Evolutionary conservation across 768 basidiomycete species (phyloP), one percentile per base, ranked within the genome.

Genomic region (Lactifluus piperatus): DNA sequence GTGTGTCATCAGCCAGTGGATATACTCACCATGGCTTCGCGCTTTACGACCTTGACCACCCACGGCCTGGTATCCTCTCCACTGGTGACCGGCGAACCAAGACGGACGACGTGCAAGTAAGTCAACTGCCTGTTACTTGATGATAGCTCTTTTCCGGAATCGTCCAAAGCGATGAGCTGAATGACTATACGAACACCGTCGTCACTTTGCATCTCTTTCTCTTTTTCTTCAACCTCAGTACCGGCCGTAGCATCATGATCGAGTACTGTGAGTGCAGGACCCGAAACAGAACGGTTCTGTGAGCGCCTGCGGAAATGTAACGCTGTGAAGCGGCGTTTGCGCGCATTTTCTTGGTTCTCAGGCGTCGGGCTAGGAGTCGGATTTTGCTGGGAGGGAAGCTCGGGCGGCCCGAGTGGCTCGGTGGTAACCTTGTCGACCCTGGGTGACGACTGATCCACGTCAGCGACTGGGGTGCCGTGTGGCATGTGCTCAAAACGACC

Each of bases 11-110:
- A 18, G 49, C 22, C 22, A 14, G 48, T 49, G n/a, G 41, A 60
- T 54, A 49, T 54, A 70, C 79, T 61, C 48, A 85, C 85, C 55
- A 85, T 85, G 32, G 94, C 94, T 71, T 97, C 94, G 45, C 94
- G 81, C 70, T 93, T 89, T 57, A 94, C 85, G 39, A 97, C 94
- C 68, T 86, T 90, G 69, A 95, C 90, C 20, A 94, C 84, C 92
- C 92, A 97, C 3, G 90, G 83, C 39, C 88, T 75, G 11, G 76
- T 75, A 65, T 91, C 71, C 20, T 70, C 73, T 24, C 73, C 76
- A n/a, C 62, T 58, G 8, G 60, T 62, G 4, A 59, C 57, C 6
- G 69, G 62, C 26, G 76, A 71, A 0, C 86, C 87, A 60, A 89
- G 77, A 18, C 90, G 79, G 16, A 91, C 82, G 60, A 97, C 80